Base-by-base conservation (phyloP, 805 yeast species). In the Cyberlindnera sargentensis region DNA sequence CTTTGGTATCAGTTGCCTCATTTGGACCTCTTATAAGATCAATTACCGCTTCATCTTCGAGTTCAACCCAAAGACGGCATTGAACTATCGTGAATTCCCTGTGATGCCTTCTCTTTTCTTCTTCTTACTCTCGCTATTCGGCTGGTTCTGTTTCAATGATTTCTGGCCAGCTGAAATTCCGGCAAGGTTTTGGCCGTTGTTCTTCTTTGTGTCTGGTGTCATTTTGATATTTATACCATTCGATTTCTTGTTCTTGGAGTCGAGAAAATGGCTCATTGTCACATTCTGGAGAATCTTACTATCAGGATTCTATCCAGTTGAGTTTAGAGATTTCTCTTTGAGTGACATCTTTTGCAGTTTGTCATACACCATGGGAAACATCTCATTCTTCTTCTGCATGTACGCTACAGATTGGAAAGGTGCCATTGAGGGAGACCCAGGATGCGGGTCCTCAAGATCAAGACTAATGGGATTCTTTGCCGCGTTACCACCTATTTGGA, bases 21-120 rank as follows among this genome's bases (percentile, higher is more conserved):
- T 82, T 3, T 93, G 95, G 91, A 72, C 80, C 26, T 61, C 65
- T 37, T 82, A 67, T 63, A 84, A 85, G 55, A 82, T 93, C 53
- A 93, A 91, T 62, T 93, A 93, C 62, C 83, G 83, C 56, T 90
- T 93, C 57, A 89, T 93, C 45, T 89, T 93, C 61, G 98, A 93
- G 64, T 82, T 89, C 52, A 80, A 86, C 57, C 75, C 81, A 36
- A 72, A 82, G 33, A 76, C 80, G 31, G 80, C 78, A 10, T 63
- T 87, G 39, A 80, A 85, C 55, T 81, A 66, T 49, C 72, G 77
- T 43, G 84, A 88, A 58, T 84, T 72, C 50, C 68, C 81, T 42
- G 68, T 84, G 10, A 52, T 87, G 24, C 87, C 95, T 0, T 65
- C 86, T 1, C 52, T 80, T 6, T 68, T 77, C 11, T 64, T 85